Base-by-base conservation (phyloP, 2,329 filamentous ascomycete species). In the Colletotrichum karsti region DNA sequence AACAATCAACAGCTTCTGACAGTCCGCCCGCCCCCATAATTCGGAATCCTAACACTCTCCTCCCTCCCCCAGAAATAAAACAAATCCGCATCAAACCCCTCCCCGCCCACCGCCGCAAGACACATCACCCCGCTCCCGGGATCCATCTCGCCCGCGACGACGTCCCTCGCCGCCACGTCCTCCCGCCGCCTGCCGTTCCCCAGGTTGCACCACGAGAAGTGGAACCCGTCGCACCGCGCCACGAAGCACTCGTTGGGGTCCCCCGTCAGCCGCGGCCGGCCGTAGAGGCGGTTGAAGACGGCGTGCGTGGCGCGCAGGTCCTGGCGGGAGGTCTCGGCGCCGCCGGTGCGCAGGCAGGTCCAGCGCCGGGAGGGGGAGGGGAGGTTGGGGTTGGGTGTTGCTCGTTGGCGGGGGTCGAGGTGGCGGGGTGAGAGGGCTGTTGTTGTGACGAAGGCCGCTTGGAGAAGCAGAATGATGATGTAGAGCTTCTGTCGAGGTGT, bases 131-230 rank as follows among this genome's bases (percentile, higher is more conserved):
- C 42, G 8, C 3, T 5, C 15, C 42, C 20, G 5, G 57, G 44
- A 18, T 60, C 42, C 9, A 50, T 22, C 1, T 50, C 22, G 13
- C 56, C 5, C 28, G 30, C 42, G 30, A 9, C 22, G 13, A 18
- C 9, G 30, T 50, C 41, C 18, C 46, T 42, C 10, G 9, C 6
- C 0, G 20, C 42, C 12, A n/a, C 3, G 1, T 48, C 13, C 0
- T 48, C 51, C 13, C 28, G 9, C 30, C 30, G 30, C 13, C 30
- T 8, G 12, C 7, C 4, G 8, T 9, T 33, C 12, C 13, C 30
- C 60, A 57, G 35, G 3, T 57, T 55, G 41, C 41, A 63, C 51
- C 41, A 63, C 28, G 28, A 42, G 2, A 63, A 30, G 12, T 57
- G 41, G 28, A n/a, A 50, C 1, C 22, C 20, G 18, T n/a, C 26